Evolutionary conservation across 2,329 filamentous ascomycete genomes (phyloP), one percentile per base, ranked within the genome.

Genomic region (Tricladium varicosporioides): DNA sequence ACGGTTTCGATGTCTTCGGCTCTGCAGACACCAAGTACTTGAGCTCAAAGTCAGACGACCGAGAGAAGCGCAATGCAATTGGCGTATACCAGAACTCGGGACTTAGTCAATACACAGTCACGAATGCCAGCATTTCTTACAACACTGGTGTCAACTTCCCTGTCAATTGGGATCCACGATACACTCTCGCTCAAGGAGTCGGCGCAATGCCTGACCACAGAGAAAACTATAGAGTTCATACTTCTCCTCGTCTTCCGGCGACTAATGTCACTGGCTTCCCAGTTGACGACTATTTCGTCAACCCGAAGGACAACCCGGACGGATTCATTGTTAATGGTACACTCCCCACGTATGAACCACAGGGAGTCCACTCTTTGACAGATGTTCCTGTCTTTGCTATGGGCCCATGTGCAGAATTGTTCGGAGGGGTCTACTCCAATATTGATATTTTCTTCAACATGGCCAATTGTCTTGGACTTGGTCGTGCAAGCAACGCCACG

Each of bases 1-100:
- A 95, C 75, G 91, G 91, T 54, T 95, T 95, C 70, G 91, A 92
- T 65, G 91, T 95, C 64, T 92, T 87, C 70, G 91, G 91, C 61
- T 86, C 80, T 61, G 89, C 91, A 48, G 91, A 95, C 69, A 94
- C 90, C 15, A 78, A 88, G 70, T 94, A 92, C 73, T 78, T 93
- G 48, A 76, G 81, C 14, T 80, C 81, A 3, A 83, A 91, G 65
- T 73, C 78, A 5, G 78, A 80, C 15, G 84, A 89, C 70, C 87
- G 91, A 65, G 75, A 82, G 66, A 93, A 92, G 80, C 88, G 91
- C 65, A 78, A 81, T 50, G 90, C 91, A 42, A 77, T 94, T 51
- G 90, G 90, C 57, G 79, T 80, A 31, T 94, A 95, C 76, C 76
- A 83, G 63, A 78, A 86, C 66, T 89, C 89, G 0, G 91, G 91